Conservation (phyloP, 108 stramenopile genomes). For the Aurantiochytrium sp. region DNA sequence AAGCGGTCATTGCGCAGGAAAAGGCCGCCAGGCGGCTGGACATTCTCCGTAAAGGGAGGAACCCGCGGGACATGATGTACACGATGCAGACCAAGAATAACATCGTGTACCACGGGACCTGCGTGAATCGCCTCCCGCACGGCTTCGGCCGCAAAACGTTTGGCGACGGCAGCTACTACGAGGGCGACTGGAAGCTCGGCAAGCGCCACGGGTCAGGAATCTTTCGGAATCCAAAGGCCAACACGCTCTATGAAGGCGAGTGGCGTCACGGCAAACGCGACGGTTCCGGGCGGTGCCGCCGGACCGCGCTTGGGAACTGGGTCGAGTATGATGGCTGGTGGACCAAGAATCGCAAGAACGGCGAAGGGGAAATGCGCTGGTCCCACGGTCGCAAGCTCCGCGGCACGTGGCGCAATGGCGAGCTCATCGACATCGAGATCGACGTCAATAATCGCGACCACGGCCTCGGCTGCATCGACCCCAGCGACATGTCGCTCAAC, state of each 20-base stretch:
- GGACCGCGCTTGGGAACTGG: not conserved
- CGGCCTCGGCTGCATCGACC: not conserved
- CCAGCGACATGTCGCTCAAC: not conserved
- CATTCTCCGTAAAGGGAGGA: not conserved
- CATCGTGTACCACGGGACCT: not conserved
- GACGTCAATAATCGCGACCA: not conserved
- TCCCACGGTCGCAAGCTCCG: not conserved
- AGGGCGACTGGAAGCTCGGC: slow-evolving; percentile 10
- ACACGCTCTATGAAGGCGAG: not conserved
- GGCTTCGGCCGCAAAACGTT: not conserved
- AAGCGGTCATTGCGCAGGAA: not conserved
- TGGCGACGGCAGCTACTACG: not conserved
- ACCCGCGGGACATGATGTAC: not conserved
- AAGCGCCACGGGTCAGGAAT: not conserved
- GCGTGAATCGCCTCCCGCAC: not conserved
- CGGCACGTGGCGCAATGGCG: not conserved
- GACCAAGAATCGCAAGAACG: not conserved
- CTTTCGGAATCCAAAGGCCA: not conserved
- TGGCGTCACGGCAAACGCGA: not conserved
- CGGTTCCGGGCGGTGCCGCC: not conserved
- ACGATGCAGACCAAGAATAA: not conserved
- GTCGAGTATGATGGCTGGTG: not conserved
- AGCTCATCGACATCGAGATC: not conserved
- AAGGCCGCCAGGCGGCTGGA: not conserved
- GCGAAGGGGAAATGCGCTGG: not conserved